Base-by-base conservation (phyloP, 164 flowering plant species). In the Macadamia tetraphylla region DNA sequence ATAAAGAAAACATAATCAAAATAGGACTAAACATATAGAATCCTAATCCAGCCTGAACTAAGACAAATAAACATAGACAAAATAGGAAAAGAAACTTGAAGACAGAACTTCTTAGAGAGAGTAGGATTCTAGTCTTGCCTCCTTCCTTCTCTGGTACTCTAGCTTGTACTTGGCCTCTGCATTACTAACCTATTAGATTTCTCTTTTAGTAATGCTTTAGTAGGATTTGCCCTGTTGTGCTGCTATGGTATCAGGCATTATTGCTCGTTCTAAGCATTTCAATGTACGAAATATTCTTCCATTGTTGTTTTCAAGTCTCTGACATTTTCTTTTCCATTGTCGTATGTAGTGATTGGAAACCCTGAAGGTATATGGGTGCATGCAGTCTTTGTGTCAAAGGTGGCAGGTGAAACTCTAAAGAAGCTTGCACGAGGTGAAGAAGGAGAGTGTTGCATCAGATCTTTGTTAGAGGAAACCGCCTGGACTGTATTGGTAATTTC, bases 311-410 rank as follows among this genome's bases (percentile, higher is more conserved):
- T 23, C 53, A 58, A 8, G 43, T 65, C 35, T 55, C 49, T 13
- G 29, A 10, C 64, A 31, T 6, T 15, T 29, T 30, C 4, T n/a
- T 43, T 40, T 42, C 3, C 10, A 29, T 55, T 60, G 3, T 60
- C 70, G 65, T 57, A 44, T 71, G 66, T 71, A 87, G 89, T 87
- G 89, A 74, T 76, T 64, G 83, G 85, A 60, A 69, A 72, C 64
- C 62, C 81, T 9, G 73, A 79, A 56, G 83, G 81, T 29, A 70
- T 84, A 64, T 46, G 48, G 65, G 74, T 81, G 8, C 83, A 73
- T 71, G 87, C 91, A 30, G 86, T 87, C 30, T 87, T 85, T 75
- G 80, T 85, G 23, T 82, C 89, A 1, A 81, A 81, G 52, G 65
- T 56, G 63, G 83, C 85, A 35, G 91, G 91, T 30, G 81, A 79